Percentiles rank a stretch among this genome's conserved stretches.
phyloP scores from a whole-genome alignment of 129 eudicot species.

The Daucus carota region DNA sequence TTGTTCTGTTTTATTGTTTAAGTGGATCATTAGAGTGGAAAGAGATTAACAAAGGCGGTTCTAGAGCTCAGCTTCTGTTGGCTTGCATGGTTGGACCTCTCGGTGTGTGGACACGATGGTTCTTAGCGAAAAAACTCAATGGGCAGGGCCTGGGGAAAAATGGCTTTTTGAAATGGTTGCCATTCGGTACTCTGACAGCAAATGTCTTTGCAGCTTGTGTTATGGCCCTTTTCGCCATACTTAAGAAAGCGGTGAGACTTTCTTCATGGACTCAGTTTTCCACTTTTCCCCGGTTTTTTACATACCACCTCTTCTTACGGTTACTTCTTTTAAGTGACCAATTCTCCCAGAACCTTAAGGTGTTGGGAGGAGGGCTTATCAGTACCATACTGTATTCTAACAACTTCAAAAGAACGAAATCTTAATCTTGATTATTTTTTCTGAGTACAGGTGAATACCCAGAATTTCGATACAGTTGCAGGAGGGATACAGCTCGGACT shows the following conservation, averaged over 20 bases:
- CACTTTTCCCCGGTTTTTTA: not conserved
- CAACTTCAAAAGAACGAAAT: not conserved
- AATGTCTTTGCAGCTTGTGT: conserved; percentile 69
- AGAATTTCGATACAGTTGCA: conserved; percentile 42
- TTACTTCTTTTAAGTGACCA: too few species aligned
- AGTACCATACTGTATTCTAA: too few species aligned
- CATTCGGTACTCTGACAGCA: conserved; percentile 80
- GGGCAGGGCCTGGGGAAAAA: conserved; percentile 67
- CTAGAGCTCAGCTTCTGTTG: conserved; percentile 53
- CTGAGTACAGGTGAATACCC: conserved; percentile 30
- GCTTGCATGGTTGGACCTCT: conserved; percentile 80
- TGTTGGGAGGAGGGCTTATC: too few species aligned
- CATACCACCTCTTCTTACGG: not conserved
- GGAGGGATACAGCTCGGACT: conserved; percentile 65
- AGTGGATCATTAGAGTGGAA: conserved; percentile 37
- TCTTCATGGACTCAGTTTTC: not conserved
- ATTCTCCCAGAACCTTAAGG: too few species aligned
- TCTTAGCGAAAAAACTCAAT: conserved; percentile 53
- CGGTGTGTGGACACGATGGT: conserved; percentile 96
- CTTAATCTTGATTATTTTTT: not conserved
- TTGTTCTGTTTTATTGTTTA: conserved; percentile 45
- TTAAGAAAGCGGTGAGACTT: conserved; percentile 58
- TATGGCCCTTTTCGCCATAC: conserved; percentile 78
- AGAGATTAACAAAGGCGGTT: conserved; percentile 38
- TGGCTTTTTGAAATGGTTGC: conserved; percentile 60